Evolutionary conservation across 805 yeast species (phyloP).

Genomic region (Metschnikowia chrysomelidarum): DNA sequence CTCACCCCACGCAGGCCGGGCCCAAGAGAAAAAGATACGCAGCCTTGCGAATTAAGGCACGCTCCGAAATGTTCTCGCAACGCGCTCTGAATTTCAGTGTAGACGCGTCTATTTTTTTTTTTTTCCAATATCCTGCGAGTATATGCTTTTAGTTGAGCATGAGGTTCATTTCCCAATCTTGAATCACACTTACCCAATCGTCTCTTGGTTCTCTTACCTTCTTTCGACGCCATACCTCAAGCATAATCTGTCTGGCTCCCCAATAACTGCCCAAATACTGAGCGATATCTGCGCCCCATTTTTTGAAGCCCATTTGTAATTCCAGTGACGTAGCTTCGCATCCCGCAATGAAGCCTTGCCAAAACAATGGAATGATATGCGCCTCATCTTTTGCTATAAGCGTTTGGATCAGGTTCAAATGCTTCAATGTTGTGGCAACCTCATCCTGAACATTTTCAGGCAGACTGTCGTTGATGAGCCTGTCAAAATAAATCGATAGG

Average conservation of each 20-base stretch:
- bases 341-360: constrained; percentile 91
- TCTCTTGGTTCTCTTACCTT: constrained; percentile 55
- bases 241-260: constrained; percentile 82
- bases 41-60: background rate
- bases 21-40: background rate
- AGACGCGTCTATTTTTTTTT: too few relatives aligned
- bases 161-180: constrained; percentile 83
- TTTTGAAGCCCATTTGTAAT: constrained; percentile 63
- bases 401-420: constrained; percentile 59
- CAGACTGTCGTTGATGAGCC: constrained; percentile 55
- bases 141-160: constrained; percentile 50
- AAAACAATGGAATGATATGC: constrained; percentile 70
- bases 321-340: constrained; percentile 64
- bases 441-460: constrained; percentile 60
- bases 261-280: constrained; percentile 68
- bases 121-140: too few relatives aligned
- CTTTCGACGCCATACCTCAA: constrained; percentile 81
- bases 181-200: constrained; percentile 76
- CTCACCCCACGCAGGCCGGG: constrained; percentile 2
- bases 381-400: constrained; percentile 55
- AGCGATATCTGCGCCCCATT: constrained; percentile 69
- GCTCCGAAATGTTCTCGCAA: background rate
- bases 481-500: constrained; percentile 64
- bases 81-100: background rate
- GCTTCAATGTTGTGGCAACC: constrained; percentile 59